Base-by-base conservation (phyloP, 1,284 basidiomycete genomes). In the Butyriboletus appendiculatus region DNA sequence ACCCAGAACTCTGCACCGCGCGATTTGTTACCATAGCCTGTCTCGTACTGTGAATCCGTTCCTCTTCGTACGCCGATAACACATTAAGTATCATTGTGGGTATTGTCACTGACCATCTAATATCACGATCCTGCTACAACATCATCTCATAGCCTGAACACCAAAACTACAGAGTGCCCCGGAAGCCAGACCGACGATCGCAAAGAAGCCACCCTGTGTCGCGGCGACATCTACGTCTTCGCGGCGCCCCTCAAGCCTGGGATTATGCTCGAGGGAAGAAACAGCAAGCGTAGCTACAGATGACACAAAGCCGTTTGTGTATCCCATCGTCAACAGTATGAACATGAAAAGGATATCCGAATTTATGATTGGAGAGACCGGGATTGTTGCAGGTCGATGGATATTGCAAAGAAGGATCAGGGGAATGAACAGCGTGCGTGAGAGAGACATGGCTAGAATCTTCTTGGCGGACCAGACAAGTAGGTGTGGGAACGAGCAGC, bases 181-280 rank as follows among this genome's bases (percentile, higher is more conserved):
- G 0, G 83, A 51, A 4, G 82, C 83, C 48, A 96, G 74, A 3
- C 93, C 93, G 4, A 83, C 84, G 1, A 92, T 86, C 16, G 94
- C 70, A 59, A 81, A 91, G 71, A 94, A 94, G 56, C 81, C 86
- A 1, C 85, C 85, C 9, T 95, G 78, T 0, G 88, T 90, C 5
- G 91, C 92, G 4, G 92, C 92, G 20, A 90, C 78, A 62, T 94
- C 92, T 28, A 93, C 86, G 63, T 95, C 90, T 50, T 90, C 84
- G 63, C 70, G 79, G 60, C 79, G 74, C 5, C 85, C 82, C 59
- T 78, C 78, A 44, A 92, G 68, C 48, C 79, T 74, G 12, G 83
- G 81, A 63, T 92, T 92, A 66, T 90, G 87, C 59, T 86, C 80
- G 4, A 88, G 66, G 5, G 87, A 90, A 4, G 88, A 78, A 9